phyloP scores from a whole-genome alignment of 331 rosid species.

The Malus hybrid region DNA sequence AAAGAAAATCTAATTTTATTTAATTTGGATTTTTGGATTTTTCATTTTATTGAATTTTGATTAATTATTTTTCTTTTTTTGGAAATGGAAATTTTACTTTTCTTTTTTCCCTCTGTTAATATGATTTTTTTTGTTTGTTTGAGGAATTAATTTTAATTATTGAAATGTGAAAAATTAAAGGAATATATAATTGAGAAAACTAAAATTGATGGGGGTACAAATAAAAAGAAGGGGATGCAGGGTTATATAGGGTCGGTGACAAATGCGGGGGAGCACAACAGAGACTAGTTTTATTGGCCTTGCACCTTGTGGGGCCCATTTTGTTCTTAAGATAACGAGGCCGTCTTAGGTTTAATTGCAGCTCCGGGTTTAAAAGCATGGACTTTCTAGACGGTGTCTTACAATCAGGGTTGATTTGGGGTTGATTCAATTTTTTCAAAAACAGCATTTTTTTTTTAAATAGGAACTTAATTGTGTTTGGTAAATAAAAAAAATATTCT shows the following conservation, averaged over 20 bases:
- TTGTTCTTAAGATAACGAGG: not conserved
- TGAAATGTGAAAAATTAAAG: not conserved
- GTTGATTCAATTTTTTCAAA: too few species aligned
- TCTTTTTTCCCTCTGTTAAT: not conserved
- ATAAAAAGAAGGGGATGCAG: not conserved
- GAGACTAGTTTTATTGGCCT: not conserved
- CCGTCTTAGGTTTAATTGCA: too few species aligned
- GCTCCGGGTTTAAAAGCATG: too few species aligned
- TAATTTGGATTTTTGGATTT: not conserved
- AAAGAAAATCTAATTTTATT: conserved; percentile 25
- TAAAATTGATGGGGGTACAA: not conserved
- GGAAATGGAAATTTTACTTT: not conserved
- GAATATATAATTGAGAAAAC: not conserved
- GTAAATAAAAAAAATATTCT: too few species aligned
- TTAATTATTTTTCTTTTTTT: not conserved
- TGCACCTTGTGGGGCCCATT: not conserved
- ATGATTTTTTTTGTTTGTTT: not conserved
- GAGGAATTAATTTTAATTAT: too few species aligned
- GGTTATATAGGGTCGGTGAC: not conserved
- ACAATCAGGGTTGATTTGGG: too few species aligned
- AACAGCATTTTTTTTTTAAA: too few species aligned
- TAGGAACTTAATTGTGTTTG: too few species aligned
- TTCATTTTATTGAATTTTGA: not conserved
- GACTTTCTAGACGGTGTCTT: too few species aligned
- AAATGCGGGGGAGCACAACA: not conserved